Evolutionary conservation across 1,139 yeast genomes (phyloP).

Genomic region (Candida albicans): DNA sequence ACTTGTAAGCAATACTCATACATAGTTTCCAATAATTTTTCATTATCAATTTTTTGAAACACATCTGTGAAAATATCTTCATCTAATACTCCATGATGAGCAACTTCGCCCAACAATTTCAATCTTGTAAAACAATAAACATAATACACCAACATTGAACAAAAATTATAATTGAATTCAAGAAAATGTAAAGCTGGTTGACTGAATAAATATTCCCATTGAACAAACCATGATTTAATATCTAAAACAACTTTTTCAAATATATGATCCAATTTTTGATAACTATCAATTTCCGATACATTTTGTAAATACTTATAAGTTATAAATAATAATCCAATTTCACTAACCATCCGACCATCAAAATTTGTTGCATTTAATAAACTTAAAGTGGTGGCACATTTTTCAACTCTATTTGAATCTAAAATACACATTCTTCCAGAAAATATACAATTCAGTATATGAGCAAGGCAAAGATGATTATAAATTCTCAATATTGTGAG

Average conservation of each 20-base stretch:
- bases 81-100: not conserved
- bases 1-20: constrained; percentile 22
- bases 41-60: constrained; percentile 1
- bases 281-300: not conserved
- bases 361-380: constrained; percentile 70
- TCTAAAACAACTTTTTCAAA: constrained; percentile 33
- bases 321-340: constrained; percentile 62
- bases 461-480: constrained; percentile 73
- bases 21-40: constrained; percentile 13
- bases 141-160: constrained; percentile 50
- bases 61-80: constrained; percentile 1
- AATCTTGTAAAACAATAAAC: constrained; percentile 29
- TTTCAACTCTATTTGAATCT: constrained; percentile 62
- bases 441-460: constrained; percentile 64
- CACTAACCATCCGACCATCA: constrained; percentile 83
- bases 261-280: constrained; percentile 17
- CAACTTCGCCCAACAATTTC: constrained; percentile 2
- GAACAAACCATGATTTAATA: constrained; percentile 61
- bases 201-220: constrained; percentile 69
- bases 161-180: constrained; percentile 70
- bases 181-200: constrained; percentile 80
- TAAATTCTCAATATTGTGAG: constrained; percentile 60
- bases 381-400: constrained; percentile 62
- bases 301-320: constrained; percentile 61
- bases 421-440: constrained; percentile 76